Base-by-base conservation (phyloP, 805 yeast genomes). In the Wickerhamomyces queroliae region DNA sequence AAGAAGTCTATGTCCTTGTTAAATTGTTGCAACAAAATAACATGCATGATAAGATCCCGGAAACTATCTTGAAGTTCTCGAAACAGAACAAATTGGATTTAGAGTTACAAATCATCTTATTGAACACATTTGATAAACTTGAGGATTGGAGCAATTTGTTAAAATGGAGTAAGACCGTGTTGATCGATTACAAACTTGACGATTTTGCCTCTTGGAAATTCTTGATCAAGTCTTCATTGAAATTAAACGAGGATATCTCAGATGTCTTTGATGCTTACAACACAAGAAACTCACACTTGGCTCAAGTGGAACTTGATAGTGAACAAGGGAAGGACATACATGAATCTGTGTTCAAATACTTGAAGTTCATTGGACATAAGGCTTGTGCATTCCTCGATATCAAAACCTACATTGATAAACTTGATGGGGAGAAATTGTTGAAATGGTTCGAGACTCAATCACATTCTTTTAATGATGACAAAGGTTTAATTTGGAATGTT, bases 121-220 rank as follows among this genome's bases (percentile, higher is more conserved):
- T 81, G 15, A 74, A 74, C 2, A 62, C 72, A 2, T 62, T 85
- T 28, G 58, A 64, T 7, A 50, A 59, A 13, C 24, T 59, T 7
- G 62, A 70, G 38, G 48, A 67, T 3, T 78, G 78, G 74, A 61
- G 62, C 0, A 44, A 51, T 11, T 58, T 87, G 12, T 66, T 52
- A 44, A 57, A 65, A 0, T 62, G 63, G 43, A 61, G 78, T 34
- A 31, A 54, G 5, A 43, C 50, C 4, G 65, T 76, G 12, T 56
- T 88, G 25, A 62, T 69, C 15, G 64, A 61, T 4, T 61, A 70
- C 19, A 57, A 67, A 9, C 71, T 83, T 39, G 88, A 90, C 57
- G 95, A 89, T 56, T 90, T 77, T 67, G 74, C 76, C 41, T 76
- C 88, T 28, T 87, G 95, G 86, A 74, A 78, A 47, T 62, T 67